Conservation (phyloP, 2,329 filamentous ascomycete genomes). For the Alternaria arborescens region DNA sequence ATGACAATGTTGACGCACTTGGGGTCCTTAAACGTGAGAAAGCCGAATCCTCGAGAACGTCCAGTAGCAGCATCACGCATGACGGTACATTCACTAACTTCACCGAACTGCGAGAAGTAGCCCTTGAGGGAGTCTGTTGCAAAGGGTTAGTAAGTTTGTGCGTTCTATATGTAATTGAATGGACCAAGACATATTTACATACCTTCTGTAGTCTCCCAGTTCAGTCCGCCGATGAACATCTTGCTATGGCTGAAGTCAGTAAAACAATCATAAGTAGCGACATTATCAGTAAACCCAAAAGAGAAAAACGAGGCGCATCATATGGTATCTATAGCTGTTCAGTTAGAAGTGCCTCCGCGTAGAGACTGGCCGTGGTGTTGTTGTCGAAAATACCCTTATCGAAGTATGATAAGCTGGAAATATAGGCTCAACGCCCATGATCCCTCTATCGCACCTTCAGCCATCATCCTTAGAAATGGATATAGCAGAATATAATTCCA, state of each 20-base stretch:
- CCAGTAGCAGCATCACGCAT: constrained; percentile 97
- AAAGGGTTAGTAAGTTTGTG: not conserved
- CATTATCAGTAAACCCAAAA: not conserved
- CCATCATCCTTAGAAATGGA: not conserved
- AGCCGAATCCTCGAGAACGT: constrained; percentile 93
- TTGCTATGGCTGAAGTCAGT: constrained; percentile 68
- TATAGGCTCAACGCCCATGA: not conserved
- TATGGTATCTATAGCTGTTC: constrained; percentile 2
- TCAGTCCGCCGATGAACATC: constrained; percentile 99
- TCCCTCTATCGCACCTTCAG: not conserved
- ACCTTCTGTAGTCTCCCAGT: constrained; percentile 99
- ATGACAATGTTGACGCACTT: constrained; percentile 99
- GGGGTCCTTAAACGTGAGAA: constrained; percentile 96
- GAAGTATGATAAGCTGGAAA: not conserved
- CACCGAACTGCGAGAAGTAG: constrained; percentile 97
- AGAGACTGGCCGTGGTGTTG: not conserved
- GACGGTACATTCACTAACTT: constrained; percentile 98
- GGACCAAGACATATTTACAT: constrained; percentile 55
- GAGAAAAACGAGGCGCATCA: constrained; percentile 20
- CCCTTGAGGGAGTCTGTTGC: constrained; percentile 87
- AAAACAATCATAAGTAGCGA: not conserved
- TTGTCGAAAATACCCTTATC: not conserved
- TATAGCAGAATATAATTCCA: not conserved
- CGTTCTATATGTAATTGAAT: not conserved
- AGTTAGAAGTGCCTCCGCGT: not conserved